Percentiles rank a stretch among this genome's conserved stretches.
Evolutionary conservation across 371 early-diverging fungal species (phyloP).

Genomic region (Mortierella polycephala): DNA sequence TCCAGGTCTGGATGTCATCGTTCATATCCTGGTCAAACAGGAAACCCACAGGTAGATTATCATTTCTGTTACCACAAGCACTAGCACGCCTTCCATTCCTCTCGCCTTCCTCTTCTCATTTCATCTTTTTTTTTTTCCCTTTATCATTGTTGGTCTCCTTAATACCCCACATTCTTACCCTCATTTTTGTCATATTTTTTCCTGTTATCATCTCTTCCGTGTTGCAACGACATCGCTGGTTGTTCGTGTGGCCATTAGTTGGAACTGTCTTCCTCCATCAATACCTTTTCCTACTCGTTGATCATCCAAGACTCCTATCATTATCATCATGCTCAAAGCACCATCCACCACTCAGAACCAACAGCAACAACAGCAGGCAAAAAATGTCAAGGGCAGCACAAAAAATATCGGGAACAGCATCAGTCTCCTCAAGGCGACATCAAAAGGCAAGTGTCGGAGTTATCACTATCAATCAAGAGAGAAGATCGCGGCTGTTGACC

Average conservation of each 20-base stretch:
- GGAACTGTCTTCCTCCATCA: too few species aligned
- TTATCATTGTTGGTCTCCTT: background rate
- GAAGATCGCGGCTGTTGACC: too few species aligned
- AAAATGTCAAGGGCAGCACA: slow-evolving; percentile 5
- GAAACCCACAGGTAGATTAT: background rate
- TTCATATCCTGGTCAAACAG: background rate
- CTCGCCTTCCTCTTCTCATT: background rate
- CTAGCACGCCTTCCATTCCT: background rate
- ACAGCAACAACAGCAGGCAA: slow-evolving; percentile 9
- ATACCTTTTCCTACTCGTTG: background rate
- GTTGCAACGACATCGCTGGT: too few species aligned
- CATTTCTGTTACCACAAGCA: background rate
- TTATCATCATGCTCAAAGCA: slow-evolving; percentile 21
- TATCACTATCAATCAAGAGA: too few species aligned
- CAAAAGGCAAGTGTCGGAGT: slow-evolving; percentile 30
- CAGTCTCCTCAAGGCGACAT: slow-evolving; percentile 40
- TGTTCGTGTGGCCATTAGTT: too few species aligned
- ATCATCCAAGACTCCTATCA: background rate
- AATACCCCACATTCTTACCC: background rate
- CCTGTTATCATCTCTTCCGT: background rate
- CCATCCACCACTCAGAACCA: slow-evolving; percentile 7
- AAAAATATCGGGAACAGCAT: slow-evolving; percentile 23
- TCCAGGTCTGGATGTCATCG: slow-evolving; percentile 23
- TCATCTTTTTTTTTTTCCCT: background rate
- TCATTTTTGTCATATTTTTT: background rate